Conservation (phyloP, 2,329 filamentous ascomycete species). For the Aphanoascus verrucosus region DNA sequence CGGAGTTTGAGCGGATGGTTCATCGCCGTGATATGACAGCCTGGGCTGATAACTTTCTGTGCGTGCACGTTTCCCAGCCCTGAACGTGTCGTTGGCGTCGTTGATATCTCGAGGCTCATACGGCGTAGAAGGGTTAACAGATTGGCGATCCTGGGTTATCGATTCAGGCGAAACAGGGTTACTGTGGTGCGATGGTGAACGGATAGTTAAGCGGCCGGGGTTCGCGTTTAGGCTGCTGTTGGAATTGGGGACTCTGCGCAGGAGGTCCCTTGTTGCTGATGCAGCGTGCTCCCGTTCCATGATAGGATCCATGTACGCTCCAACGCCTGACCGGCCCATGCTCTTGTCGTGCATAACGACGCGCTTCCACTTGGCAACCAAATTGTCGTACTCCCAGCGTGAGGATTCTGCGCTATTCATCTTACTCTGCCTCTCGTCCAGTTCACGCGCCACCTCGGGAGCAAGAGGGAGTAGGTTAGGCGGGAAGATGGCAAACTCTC, state of each 20-base stretch:
- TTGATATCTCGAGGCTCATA: slow-evolving; percentile 14
- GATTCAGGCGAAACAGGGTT: slow-evolving; percentile 9
- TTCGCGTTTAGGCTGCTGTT: not conserved
- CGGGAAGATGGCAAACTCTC: slow-evolving; percentile 40
- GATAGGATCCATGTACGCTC: slow-evolving; percentile 9
- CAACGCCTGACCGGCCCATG: slow-evolving; percentile 27
- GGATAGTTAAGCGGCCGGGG: slow-evolving; percentile 7
- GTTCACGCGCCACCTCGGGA: slow-evolving; percentile 29
- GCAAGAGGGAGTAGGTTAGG: slow-evolving; percentile 36
- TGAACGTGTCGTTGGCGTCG: slow-evolving; percentile 11
- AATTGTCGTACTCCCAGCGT: slow-evolving; percentile 40
- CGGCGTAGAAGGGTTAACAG: not conserved
- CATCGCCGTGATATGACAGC: slow-evolving; percentile 5
- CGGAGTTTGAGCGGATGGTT: slow-evolving; percentile 4
- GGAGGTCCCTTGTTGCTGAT: slow-evolving; percentile 2
- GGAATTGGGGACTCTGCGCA: slow-evolving; percentile 2
- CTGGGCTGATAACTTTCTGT: slow-evolving; percentile 4
- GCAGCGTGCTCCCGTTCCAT: slow-evolving; percentile 3
- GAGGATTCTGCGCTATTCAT: slow-evolving; percentile 26
- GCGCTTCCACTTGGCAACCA: slow-evolving; percentile 40
- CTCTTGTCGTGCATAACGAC: slow-evolving; percentile 38
- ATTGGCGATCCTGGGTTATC: slow-evolving; percentile 1
- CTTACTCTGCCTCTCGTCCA: slow-evolving; percentile 26
- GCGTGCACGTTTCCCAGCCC: slow-evolving; percentile 14
- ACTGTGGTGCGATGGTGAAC: slow-evolving; percentile 9